These are phyloP conservation scores for Candida caryicola DNA, from an alignment of 805 yeast species.

Conservation along the genomic window DNA sequence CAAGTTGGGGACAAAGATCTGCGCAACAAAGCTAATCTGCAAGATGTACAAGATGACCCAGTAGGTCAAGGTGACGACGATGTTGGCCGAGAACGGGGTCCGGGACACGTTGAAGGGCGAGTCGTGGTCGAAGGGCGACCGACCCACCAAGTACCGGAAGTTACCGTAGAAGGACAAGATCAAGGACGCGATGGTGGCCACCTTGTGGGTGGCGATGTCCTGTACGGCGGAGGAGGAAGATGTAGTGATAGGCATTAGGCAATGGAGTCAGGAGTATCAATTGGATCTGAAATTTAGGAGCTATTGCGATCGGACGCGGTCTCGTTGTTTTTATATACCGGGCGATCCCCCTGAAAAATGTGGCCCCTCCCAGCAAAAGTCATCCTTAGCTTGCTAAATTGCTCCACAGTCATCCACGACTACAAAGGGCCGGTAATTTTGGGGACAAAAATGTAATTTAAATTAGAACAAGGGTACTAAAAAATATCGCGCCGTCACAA, in stretches of 20 bases:
- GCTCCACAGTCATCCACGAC: too few relatives aligned
- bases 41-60: slow-evolving; percentile 55
- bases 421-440: too few relatives aligned
- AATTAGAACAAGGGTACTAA: too few relatives aligned
- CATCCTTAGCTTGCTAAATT: too few relatives aligned
- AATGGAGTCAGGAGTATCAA: too few relatives aligned
- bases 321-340: too few relatives aligned
- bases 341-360: too few relatives aligned
- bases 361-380: too few relatives aligned
- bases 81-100: slow-evolving; percentile 70
- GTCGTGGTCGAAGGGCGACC: slow-evolving; percentile 44
- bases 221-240: not conserved
- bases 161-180: slow-evolving; percentile 55
- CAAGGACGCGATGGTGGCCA: slow-evolving; percentile 51
- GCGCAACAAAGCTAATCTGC: slow-evolving; percentile 52
- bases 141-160: slow-evolving; percentile 55
- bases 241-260: too few relatives aligned
- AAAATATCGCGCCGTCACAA: too few relatives aligned
- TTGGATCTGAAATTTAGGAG: too few relatives aligned
- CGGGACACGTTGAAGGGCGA: slow-evolving; percentile 51
- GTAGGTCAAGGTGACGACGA: slow-evolving; percentile 47
- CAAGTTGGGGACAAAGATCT: slow-evolving; percentile 38
- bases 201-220: slow-evolving; percentile 30
- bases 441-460: not conserved
- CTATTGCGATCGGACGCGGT: too few relatives aligned